These are phyloP conservation scores for Saccharomycopsis sp. DNA, from an alignment of 805 yeast species.

Conservation along the genomic window DNA sequence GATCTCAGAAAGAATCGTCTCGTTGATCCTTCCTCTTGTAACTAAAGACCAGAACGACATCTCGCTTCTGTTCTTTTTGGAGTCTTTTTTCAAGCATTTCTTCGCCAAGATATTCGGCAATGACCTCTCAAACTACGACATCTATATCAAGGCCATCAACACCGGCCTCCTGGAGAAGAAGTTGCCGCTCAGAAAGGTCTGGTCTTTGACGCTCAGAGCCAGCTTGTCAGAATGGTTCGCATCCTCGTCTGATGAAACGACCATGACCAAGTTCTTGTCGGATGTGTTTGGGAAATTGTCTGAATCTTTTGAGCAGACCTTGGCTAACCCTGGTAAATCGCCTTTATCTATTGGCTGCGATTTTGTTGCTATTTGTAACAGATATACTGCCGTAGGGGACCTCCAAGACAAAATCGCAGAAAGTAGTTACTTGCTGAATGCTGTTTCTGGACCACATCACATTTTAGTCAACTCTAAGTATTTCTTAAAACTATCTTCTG, in stretches of 20 bases:
- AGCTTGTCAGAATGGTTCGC: constrained; percentile 21
- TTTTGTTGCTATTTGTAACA: neutral
- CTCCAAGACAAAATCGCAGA: neutral
- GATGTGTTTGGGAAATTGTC: constrained; percentile 26
- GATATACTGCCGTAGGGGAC: neutral
- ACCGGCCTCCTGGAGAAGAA: constrained; percentile 65
- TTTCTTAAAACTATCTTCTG: neutral
- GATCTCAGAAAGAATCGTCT: constrained; percentile 35
- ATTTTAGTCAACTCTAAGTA: neutral
- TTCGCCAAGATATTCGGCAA: constrained; percentile 26
- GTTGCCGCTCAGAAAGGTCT: constrained; percentile 51
- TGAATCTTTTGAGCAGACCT: constrained; percentile 37
- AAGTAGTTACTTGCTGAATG: neutral
- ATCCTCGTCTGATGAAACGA: neutral
- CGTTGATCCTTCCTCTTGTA: constrained; percentile 44
- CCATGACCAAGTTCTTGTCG: constrained; percentile 20
- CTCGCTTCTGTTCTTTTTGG: constrained; percentile 44
- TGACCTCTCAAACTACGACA: constrained; percentile 12
- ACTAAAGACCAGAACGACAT: constrained; percentile 72
- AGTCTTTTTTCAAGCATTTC: constrained; percentile 43
- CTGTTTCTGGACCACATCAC: neutral
- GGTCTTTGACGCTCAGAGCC: constrained; percentile 53
- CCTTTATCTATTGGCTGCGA: constrained; percentile 10
- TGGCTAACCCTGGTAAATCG: constrained; percentile 46
- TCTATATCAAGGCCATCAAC: constrained; percentile 31